Conservation (phyloP, 2,329 filamentous ascomycete genomes). For the Colletotrichum sp. region DNA sequence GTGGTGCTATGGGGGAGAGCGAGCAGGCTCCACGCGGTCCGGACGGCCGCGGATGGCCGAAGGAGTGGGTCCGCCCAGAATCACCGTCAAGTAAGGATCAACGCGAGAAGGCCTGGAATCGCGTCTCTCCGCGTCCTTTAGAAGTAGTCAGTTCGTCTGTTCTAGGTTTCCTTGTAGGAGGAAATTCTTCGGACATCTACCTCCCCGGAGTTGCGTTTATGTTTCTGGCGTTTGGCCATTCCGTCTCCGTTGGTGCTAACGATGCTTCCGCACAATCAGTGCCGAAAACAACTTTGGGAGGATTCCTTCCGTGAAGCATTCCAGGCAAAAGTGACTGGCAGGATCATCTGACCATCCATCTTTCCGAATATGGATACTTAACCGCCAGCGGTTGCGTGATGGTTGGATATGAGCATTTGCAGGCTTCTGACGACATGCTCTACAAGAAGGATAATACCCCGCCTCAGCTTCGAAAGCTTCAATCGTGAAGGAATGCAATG, state of each 20-base stretch:
- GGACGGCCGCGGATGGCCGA: slow-evolving; percentile 12
- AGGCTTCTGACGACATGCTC: no score
- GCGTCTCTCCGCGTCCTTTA: neutral
- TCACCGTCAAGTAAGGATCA: neutral
- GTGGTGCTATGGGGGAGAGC: neutral
- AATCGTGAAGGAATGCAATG: no score
- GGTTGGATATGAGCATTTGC: no score
- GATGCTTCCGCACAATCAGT: neutral
- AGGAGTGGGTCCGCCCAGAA: neutral
- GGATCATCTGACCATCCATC: neutral
- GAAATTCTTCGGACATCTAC: neutral
- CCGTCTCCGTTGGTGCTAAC: neutral
- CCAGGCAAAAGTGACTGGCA: neutral
- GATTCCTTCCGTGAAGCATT: neutral
- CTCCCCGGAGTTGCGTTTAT: neutral
- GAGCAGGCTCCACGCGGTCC: neutral
- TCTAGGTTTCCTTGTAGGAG: neutral
- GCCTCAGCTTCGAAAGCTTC: no score
- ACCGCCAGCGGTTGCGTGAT: neutral
- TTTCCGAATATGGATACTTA: neutral
- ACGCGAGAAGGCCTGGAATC: neutral
- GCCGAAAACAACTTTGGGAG: neutral
- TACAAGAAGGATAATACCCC: no score
- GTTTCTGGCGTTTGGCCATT: neutral
- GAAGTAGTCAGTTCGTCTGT: neutral